These are phyloP conservation scores for Pleurotus eryngii DNA, from an alignment of 768 basidiomycete species.

Conservation along the genomic window DNA sequence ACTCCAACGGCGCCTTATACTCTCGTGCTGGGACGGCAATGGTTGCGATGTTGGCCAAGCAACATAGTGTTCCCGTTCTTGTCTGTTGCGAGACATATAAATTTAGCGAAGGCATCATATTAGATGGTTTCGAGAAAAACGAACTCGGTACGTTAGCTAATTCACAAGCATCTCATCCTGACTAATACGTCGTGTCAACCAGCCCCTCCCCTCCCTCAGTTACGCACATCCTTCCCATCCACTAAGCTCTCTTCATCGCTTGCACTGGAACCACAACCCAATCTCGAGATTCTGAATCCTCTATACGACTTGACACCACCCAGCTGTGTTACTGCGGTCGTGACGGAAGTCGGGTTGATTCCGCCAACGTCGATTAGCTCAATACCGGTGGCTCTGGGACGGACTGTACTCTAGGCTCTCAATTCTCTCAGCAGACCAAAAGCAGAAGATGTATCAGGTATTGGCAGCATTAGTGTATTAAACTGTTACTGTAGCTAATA, in stretches of 20 bases:
- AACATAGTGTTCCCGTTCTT: conserved; percentile 85
- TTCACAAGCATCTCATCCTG: not conserved
- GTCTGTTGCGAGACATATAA: conserved; percentile 99
- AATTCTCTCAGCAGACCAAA: no score
- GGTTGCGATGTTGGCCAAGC: conserved; percentile 95
- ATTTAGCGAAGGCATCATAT: conserved; percentile 87
- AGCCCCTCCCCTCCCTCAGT: conserved; percentile 22
- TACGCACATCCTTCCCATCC: conserved; percentile 26
- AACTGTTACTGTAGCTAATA: not conserved
- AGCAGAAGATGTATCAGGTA: not conserved
- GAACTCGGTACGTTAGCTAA: conserved; percentile 69
- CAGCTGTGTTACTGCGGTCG: conserved; percentile 88
- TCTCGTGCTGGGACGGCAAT: conserved; percentile 93
- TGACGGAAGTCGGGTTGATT: conserved; percentile 95
- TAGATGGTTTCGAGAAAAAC: conserved; percentile 95
- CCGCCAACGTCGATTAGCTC: conserved; percentile 89
- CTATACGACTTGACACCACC: conserved; percentile 95
- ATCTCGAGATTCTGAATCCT: conserved; percentile 79
- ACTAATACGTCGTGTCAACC: not conserved
- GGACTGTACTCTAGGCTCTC: conserved; percentile 33
- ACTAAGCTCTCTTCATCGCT: conserved; percentile 11
- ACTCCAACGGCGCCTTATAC: conserved; percentile 92
- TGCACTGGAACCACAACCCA: conserved; percentile 30
- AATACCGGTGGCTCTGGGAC: conserved; percentile 70
- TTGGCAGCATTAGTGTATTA: not conserved